Conservation (phyloP, 2,329 filamentous ascomycete genomes). For the Aulographum hederae region DNA sequence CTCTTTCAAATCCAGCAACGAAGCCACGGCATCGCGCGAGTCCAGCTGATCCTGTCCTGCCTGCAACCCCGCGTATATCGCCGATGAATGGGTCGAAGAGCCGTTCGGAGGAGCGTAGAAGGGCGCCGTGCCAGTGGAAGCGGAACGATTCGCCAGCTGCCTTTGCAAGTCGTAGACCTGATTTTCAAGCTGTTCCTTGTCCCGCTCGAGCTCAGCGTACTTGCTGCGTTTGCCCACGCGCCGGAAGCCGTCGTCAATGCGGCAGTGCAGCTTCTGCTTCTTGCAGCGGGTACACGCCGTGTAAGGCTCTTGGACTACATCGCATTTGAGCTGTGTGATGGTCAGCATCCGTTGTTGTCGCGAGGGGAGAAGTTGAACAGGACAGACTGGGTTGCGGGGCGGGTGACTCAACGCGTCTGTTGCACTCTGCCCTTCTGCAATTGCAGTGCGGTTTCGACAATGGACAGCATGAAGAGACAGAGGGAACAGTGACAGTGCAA, state of each 20-base stretch:
- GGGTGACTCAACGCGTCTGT: neutral
- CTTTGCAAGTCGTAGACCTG: slow-evolving; percentile 23
- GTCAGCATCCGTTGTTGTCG: slow-evolving; percentile 10
- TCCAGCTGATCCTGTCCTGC: slow-evolving; percentile 35
- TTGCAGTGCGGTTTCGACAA: neutral
- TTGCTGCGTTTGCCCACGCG: slow-evolving; percentile 65
- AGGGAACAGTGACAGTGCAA: slow-evolving; percentile 1
- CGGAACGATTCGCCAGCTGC: slow-evolving; percentile 22
- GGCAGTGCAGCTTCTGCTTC: slow-evolving; percentile 65
- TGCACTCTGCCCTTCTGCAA: neutral
- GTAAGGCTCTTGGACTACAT: slow-evolving; percentile 68
- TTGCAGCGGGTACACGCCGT: slow-evolving; percentile 59
- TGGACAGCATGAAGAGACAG: slow-evolving; percentile 2
- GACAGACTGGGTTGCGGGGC: slow-evolving; percentile 1
- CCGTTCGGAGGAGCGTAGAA: slow-evolving; percentile 16
- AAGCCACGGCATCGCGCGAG: slow-evolving; percentile 50
- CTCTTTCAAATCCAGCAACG: slow-evolving; percentile 46
- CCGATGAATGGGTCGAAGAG: slow-evolving; percentile 19
- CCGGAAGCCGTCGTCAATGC: slow-evolving; percentile 79
- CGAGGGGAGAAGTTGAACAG: too few relatives aligned
- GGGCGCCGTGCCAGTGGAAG: slow-evolving; percentile 37
- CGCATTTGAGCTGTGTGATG: slow-evolving; percentile 58
- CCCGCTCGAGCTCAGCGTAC: slow-evolving; percentile 54
- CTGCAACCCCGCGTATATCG: slow-evolving; percentile 1
- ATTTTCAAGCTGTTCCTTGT: slow-evolving; percentile 37